Evolutionary conservation across 768 basidiomycete species (phyloP).

Genomic region (Pulveroboletus sp.): DNA sequence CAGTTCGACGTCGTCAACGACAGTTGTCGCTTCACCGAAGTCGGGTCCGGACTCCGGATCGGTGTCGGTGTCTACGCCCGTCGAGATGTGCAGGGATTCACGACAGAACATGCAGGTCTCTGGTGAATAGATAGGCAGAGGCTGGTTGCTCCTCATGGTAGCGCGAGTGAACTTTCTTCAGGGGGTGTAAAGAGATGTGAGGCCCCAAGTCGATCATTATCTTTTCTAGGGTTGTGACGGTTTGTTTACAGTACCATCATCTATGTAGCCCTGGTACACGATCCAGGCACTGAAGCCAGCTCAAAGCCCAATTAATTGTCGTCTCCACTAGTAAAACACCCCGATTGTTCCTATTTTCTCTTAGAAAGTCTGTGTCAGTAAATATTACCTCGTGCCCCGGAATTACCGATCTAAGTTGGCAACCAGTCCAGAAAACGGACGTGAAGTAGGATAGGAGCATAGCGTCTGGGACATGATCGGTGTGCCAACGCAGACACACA

Average conservation of each 20-base stretch:
- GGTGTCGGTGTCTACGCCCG: conserved; percentile 1
- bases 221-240: no score
- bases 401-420: conserved; percentile 26
- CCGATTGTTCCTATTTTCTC: no score
- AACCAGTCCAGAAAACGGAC: conserved; percentile 94
- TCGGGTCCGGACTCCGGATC: conserved; percentile 3
- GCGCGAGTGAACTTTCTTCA: not conserved
- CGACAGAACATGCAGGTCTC: conserved; percentile 26
- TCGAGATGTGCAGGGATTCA: conserved; percentile 13
- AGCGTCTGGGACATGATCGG: conserved; percentile 52
- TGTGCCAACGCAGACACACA: not conserved
- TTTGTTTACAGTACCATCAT: no score
- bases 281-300: no score
- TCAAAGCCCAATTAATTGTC: no score
- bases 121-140: conserved; percentile 13
- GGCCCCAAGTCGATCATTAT: not conserved
- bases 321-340: no score
- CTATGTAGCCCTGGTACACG: no score
- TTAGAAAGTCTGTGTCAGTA: no score
- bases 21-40: conserved; percentile 1
- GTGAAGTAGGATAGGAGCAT: conserved; percentile 94
- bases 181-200: no score
- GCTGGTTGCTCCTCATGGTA: conserved; percentile 4
- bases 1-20: conserved; percentile 25
- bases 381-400: no score